These are phyloP conservation scores for Kluyveromyces aestuarii DNA, from an alignment of 805 yeast species.

Conservation along the genomic window DNA sequence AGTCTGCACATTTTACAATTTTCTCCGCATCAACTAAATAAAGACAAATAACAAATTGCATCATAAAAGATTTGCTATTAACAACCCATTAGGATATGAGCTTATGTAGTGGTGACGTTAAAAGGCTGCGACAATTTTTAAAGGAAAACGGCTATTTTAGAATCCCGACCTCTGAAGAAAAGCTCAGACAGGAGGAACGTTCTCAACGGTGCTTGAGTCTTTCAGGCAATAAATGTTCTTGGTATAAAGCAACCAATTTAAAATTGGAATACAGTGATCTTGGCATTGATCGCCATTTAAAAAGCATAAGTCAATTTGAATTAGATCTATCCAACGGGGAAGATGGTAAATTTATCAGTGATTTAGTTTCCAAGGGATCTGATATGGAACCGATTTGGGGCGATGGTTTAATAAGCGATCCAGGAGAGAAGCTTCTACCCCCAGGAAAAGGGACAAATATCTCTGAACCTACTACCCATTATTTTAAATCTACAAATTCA, in stretches of 20 bases:
- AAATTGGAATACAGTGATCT: background rate
- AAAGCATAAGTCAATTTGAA: background rate
- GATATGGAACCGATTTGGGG: conserved; percentile 3
- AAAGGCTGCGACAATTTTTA: background rate
- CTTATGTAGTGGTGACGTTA: background rate
- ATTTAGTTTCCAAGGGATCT: background rate
- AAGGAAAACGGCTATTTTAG: background rate
- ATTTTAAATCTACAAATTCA: conserved; percentile 1
- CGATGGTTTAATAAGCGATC: conserved; percentile 5
- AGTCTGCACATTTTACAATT: too few relatives aligned
- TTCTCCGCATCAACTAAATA: too few relatives aligned
- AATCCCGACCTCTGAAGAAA: background rate
- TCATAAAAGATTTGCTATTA: too few relatives aligned
- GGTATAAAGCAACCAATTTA: background rate
- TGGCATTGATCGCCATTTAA: background rate
- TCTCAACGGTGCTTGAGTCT: background rate
- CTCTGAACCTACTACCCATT: background rate
- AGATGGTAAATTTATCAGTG: background rate
- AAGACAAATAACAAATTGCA: too few relatives aligned
- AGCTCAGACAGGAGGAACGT: background rate
- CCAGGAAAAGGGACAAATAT: conserved; percentile 11
- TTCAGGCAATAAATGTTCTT: background rate
- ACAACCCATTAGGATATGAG: background rate
- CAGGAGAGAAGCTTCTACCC: conserved; percentile 16
- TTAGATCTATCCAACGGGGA: background rate